Evolutionary conservation across 805 yeast genomes (phyloP).

Genomic region (Maudiozyma bulderi): DNA sequence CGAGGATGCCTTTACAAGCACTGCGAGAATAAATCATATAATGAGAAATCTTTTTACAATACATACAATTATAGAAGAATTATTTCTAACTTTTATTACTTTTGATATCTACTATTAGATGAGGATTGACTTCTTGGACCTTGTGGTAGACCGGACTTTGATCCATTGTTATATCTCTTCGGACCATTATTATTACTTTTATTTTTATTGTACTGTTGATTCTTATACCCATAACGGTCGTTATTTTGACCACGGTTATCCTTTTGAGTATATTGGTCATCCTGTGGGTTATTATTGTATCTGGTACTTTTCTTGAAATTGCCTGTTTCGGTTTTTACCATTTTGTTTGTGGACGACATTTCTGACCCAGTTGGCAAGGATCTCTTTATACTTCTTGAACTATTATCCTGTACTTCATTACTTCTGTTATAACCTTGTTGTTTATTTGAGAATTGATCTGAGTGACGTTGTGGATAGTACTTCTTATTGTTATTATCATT

Average conservation of each 20-base stretch:
- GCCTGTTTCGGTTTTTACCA: conserved; percentile 1
- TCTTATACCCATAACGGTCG: not conserved
- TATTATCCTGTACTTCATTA: not conserved
- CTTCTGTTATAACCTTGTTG: not conserved
- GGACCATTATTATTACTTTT: not conserved
- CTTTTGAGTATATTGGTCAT: not conserved
- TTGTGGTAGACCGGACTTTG: conserved; percentile 13
- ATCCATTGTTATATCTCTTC: not conserved
- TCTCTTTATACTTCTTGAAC: conserved; percentile 4
- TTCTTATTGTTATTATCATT: not conserved
- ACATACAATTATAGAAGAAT: no score
- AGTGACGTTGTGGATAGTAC: not conserved
- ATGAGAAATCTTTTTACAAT: no score
- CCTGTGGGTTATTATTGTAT: not conserved
- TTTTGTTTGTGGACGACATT: conserved; percentile 3
- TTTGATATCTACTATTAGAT: conserved; percentile 13
- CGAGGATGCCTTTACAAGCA: not conserved
- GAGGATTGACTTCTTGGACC: conserved; percentile 15
- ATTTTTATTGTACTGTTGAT: not conserved
- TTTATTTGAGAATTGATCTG: not conserved
- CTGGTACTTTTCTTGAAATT: conserved; percentile 1
- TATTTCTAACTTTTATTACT: not conserved
- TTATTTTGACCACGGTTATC: not conserved
- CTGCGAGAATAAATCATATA: not conserved
- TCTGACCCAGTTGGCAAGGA: conserved; percentile 1